phyloP scores from a whole-genome alignment of 768 basidiomycete genomes.

The Termitomyces sp. region DNA sequence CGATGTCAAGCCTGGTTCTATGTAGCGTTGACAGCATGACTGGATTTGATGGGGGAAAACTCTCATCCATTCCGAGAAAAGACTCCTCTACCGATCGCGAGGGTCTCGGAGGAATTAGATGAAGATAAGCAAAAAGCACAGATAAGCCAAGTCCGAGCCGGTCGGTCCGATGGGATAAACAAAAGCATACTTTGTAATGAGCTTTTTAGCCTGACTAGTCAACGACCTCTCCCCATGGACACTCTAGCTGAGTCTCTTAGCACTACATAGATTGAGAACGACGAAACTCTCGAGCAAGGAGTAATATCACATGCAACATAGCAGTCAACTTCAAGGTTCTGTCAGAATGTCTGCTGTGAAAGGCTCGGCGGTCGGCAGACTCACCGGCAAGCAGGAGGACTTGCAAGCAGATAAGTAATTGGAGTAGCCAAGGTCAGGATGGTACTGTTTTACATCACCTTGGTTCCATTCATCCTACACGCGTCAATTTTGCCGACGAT shows the following conservation, averaged over 20 bases:
- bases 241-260: background rate
- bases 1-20: no score
- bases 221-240: no score
- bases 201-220: no score
- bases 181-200: no score
- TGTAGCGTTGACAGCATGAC: no score
- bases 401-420: background rate
- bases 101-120: no score
- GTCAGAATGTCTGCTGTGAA: background rate
- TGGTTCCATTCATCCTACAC: background rate
- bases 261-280: background rate
- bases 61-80: no score
- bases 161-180: no score
- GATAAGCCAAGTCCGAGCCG: no score
- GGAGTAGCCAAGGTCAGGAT: background rate
- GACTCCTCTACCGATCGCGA: no score
- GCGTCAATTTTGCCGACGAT: background rate
- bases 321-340: background rate
- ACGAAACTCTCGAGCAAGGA: background rate
- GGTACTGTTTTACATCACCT: background rate
- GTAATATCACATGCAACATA: background rate
- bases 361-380: background rate
- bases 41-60: no score
- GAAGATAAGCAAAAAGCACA: no score
- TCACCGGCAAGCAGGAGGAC: background rate